Percentiles rank a stretch among this genome's conserved stretches.
Conservation (phyloP, 805 yeast species). For the Saccharomycopsis fodiens region DNA sequence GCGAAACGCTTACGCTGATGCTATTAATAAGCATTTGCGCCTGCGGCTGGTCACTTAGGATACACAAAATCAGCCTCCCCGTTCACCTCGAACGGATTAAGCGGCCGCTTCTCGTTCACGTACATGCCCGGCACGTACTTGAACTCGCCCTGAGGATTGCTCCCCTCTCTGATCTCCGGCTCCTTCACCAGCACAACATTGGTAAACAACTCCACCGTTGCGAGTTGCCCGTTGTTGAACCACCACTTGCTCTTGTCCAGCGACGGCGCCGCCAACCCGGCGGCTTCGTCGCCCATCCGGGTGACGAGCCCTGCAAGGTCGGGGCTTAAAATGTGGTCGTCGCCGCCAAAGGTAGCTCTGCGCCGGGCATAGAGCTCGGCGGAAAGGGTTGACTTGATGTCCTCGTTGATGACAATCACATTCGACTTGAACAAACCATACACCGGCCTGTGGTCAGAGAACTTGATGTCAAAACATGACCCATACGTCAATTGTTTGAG, state of each 20-base stretch:
- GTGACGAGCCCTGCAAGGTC: slow-evolving; percentile 16
- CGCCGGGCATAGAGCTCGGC: slow-evolving; percentile 49
- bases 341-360: slow-evolving; percentile 38
- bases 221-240: slow-evolving; percentile 71
- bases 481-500: slow-evolving; percentile 56
- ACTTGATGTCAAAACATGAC: slow-evolving; percentile 45
- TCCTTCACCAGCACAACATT: slow-evolving; percentile 10
- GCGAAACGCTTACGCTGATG: no score
- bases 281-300: slow-evolving; percentile 28
- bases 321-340: slow-evolving; percentile 22
- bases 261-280: slow-evolving; percentile 76
- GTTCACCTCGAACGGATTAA: slow-evolving; percentile 63
- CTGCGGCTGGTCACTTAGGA: no score
- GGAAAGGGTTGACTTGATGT: slow-evolving; percentile 40
- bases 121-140: slow-evolving; percentile 29
- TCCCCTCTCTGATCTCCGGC: neutral
- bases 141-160: slow-evolving; percentile 27
- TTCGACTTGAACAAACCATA: slow-evolving; percentile 59
- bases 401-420: slow-evolving; percentile 60
- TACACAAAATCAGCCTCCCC: slow-evolving; percentile 46
- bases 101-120: slow-evolving; percentile 61
- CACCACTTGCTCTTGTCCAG: slow-evolving; percentile 85
- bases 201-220: slow-evolving; percentile 51
- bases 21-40: no score
- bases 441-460: slow-evolving; percentile 91